Percentiles rank a stretch among this genome's conserved stretches.
Evolutionary conservation across 352 stramenopile species (phyloP).

Genomic region (Globisporangium camurandrum): DNA sequence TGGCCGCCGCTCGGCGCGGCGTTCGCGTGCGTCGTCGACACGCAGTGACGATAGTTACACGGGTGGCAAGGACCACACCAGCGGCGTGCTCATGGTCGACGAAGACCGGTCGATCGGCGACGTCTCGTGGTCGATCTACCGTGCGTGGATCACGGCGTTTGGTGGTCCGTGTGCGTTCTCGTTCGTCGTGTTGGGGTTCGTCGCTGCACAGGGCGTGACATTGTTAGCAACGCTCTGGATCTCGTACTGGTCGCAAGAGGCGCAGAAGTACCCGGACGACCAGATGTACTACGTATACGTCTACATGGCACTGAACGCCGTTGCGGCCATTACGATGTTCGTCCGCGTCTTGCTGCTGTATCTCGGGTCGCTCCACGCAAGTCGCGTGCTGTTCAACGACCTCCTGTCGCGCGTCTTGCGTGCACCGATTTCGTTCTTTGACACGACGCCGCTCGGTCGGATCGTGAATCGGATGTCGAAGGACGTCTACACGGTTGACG

Average conservation of each 20-base stretch:
- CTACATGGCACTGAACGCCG: conserved; percentile 64
- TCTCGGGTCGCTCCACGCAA: conserved; percentile 46
- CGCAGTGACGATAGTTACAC: conserved; percentile 44
- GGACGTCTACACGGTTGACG: conserved; percentile 73
- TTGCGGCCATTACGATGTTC: conserved; percentile 58
- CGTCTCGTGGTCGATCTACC: conserved; percentile 59
- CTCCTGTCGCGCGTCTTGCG: conserved; percentile 89
- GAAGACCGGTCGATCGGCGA: conserved; percentile 60
- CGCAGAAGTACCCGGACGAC: conserved; percentile 18
- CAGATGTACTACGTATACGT: conserved; percentile 82
- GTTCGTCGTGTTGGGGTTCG: conserved; percentile 36
- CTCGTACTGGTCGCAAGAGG: conserved; percentile 85
- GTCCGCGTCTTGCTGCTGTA: conserved; percentile 53
- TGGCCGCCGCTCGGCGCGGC: conserved; percentile 4
- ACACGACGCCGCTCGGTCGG: conserved; percentile 69
- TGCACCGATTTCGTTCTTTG: conserved; percentile 72
- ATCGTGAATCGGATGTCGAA: conserved; percentile 78
- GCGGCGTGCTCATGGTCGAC: conserved; percentile 48
- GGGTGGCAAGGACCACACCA: conserved; percentile 19
- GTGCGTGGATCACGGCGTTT: conserved; percentile 59
- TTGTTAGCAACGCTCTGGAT: conserved; percentile 82
- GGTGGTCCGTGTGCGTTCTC: conserved; percentile 40
- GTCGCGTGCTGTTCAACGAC: conserved; percentile 43
- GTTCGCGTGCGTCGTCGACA: conserved; percentile 24
- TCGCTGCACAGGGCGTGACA: conserved; percentile 37